phyloP scores from a whole-genome alignment of 129 eudicot species.

The Scalesia atractyloides region DNA sequence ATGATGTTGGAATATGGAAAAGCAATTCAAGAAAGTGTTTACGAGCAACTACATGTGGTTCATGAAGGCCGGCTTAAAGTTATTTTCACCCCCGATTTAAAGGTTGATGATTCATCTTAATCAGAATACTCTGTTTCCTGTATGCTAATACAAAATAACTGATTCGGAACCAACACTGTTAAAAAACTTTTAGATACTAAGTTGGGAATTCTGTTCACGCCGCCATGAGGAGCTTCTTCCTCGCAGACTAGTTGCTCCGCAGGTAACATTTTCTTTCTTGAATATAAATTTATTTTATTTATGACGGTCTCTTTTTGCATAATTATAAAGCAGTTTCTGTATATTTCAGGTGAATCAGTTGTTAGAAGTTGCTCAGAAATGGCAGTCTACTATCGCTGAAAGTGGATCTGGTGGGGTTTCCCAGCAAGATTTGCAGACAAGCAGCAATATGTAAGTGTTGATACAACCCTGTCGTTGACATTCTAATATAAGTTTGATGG shows the following conservation, averaged over 20 bases:
- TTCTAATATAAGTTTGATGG: constrained; percentile 1
- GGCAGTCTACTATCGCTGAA: constrained; percentile 71
- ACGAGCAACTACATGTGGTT: constrained; percentile 83
- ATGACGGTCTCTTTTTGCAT: not conserved
- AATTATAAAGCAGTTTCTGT: not conserved
- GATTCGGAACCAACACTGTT: not conserved
- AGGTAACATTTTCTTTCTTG: constrained; percentile 42
- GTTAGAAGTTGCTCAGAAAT: constrained; percentile 83
- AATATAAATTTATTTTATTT: not conserved
- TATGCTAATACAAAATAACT: not conserved
- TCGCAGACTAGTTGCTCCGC: constrained; percentile 72
- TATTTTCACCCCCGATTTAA: constrained; percentile 69
- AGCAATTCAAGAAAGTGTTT: constrained; percentile 85
- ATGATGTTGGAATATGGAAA: constrained; percentile 81
- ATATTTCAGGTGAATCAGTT: constrained; percentile 67
- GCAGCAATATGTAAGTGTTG: constrained; percentile 71
- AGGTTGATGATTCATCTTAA: constrained; percentile 37
- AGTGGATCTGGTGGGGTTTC: constrained; percentile 71
- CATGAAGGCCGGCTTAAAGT: constrained; percentile 87
- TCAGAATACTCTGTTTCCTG: not conserved
- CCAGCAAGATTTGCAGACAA: constrained; percentile 73
- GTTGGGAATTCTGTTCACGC: constrained; percentile 89
- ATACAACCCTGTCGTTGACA: not conserved
- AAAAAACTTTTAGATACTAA: constrained; percentile 43
- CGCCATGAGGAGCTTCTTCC: constrained; percentile 92